Percentiles rank a stretch among this genome's conserved stretches.
These are phyloP conservation scores for Phytophthora parvispora DNA, from an alignment of 352 stramenopile species.

Conservation along the genomic window DNA sequence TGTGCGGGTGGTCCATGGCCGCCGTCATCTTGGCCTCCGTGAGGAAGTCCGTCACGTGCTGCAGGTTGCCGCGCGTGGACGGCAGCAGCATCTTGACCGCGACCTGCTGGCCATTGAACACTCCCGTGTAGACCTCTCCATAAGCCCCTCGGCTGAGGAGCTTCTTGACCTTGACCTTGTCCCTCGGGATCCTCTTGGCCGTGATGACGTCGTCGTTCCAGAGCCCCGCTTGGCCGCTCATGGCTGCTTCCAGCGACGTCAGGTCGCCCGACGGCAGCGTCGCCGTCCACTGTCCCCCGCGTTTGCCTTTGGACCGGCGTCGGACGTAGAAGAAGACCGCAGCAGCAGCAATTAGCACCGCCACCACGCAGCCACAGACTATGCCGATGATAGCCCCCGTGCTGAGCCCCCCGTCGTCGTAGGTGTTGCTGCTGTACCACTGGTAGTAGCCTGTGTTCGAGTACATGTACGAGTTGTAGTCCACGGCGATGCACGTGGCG, in stretches of 20 bases:
- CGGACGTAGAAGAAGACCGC: neutral
- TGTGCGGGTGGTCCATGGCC: conserved; percentile 54
- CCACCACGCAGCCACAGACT: neutral
- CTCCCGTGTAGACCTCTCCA: neutral
- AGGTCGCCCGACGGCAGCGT: neutral
- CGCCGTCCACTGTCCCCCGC: neutral
- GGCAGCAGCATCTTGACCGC: conserved; percentile 45
- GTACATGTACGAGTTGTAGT: neutral
- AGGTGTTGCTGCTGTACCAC: neutral
- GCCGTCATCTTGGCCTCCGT: conserved; percentile 60
- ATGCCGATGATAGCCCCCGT: neutral
- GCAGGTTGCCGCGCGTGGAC: conserved; percentile 21
- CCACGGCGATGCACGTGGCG: neutral
- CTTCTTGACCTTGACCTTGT: conserved; percentile 34
- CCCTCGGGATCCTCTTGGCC: conserved; percentile 33
- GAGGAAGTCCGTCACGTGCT: conserved; percentile 53
- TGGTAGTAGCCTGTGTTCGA: neutral
- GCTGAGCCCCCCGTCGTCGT: neutral
- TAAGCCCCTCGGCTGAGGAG: conserved; percentile 44
- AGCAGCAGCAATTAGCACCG: neutral
- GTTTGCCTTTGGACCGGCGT: neutral
- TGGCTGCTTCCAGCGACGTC: neutral
- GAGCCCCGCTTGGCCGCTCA: conserved; percentile 9
- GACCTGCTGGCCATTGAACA: neutral
- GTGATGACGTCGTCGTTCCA: conserved; percentile 39